Conservation (phyloP, 345 rosid genomes). For the Dimocarpus longan region DNA sequence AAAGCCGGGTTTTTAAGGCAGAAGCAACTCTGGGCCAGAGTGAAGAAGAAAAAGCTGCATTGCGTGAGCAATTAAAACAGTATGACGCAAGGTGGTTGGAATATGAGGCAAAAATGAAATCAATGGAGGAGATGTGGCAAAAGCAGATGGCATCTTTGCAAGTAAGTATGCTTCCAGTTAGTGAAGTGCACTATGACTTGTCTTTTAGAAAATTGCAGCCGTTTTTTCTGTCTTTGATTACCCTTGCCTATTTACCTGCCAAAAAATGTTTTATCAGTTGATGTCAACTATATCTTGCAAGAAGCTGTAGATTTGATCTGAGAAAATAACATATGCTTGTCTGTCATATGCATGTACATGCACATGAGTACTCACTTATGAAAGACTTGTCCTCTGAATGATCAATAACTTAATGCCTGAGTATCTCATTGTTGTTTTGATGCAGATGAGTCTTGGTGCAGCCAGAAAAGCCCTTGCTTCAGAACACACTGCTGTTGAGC, state of each 20-base stretch:
- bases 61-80: slow-evolving; percentile 73
- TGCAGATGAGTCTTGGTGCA: slow-evolving; percentile 77
- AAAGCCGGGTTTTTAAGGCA: slow-evolving; percentile 64
- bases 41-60: slow-evolving; percentile 78
- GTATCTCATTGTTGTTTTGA: slow-evolving; percentile 6
- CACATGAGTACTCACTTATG: background rate
- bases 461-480: slow-evolving; percentile 72
- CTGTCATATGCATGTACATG: background rate
- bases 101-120: slow-evolving; percentile 84
- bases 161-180: slow-evolving; percentile 41
- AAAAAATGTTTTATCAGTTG: no score
- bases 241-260: background rate
- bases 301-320: background rate
- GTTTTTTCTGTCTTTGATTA: background rate
- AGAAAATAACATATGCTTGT: background rate
- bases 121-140: slow-evolving; percentile 96
- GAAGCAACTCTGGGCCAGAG: slow-evolving; percentile 69
- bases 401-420: background rate
- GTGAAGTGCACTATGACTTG: no score
- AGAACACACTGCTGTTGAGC: slow-evolving; percentile 51
- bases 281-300: background rate
- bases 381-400: slow-evolving; percentile 10
- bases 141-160: slow-evolving; percentile 89
- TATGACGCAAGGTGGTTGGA: slow-evolving; percentile 76
- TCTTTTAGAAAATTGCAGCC: no score